Evolutionary conservation across 495 filamentous ascomycete genomes (phyloP).

Genomic region (Lindgomyces ingoldianus): DNA sequence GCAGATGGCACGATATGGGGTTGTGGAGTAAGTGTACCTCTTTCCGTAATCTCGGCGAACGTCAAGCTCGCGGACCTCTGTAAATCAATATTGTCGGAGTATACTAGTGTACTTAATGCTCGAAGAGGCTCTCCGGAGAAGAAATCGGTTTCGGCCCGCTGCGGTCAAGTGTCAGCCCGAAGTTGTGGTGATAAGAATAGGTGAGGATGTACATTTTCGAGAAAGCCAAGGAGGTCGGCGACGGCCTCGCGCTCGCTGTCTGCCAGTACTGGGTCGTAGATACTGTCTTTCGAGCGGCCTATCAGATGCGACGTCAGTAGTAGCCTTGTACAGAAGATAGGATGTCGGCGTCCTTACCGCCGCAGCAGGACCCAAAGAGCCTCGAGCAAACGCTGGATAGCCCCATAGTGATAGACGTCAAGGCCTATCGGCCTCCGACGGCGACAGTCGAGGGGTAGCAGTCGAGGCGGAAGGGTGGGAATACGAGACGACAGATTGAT

Average conservation of each 20-base stretch:
- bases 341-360: conserved; percentile 25
- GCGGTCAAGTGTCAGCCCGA: conserved; percentile 35
- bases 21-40: conserved; percentile 61
- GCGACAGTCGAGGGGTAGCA: neutral
- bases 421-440: conserved; percentile 31
- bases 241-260: conserved; percentile 98
- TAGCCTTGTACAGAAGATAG: neutral
- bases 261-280: conserved; percentile 92
- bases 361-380: conserved; percentile 39
- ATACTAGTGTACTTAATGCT: conserved; percentile 91
- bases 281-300: conserved; percentile 87
- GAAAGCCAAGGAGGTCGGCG: conserved; percentile 88
- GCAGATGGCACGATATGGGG: neutral
- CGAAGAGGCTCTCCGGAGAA: conserved; percentile 95
- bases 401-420: conserved; percentile 35
- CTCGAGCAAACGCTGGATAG: conserved; percentile 34
- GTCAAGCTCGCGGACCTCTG: conserved; percentile 97
- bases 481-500: neutral
- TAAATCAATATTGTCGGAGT: conserved; percentile 97
- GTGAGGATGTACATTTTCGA: conserved; percentile 76
- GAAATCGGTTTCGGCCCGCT: conserved; percentile 96
- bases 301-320: conserved; percentile 12
- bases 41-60: conserved; percentile 97
- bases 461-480: conserved; percentile 3
- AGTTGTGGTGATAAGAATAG: neutral